A percentile compares a stretch with the other conserved stretches of the same genome.
Conservation (phyloP, 202 grass and related monocot species). For the Brachypodium distachyon region DNA sequence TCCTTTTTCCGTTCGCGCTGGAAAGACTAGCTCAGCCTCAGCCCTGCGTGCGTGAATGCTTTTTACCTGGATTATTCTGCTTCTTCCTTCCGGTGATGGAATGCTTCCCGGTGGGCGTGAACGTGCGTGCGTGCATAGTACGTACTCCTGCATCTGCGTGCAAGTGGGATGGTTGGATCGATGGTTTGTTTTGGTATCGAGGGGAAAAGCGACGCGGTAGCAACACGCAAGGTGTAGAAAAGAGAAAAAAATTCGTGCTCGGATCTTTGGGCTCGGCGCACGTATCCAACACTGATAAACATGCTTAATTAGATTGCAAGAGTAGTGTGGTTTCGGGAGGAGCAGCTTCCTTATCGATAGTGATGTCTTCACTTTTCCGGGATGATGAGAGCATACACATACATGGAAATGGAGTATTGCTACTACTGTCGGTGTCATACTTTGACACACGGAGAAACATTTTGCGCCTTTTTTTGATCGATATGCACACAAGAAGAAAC, state of each 20-base stretch:
- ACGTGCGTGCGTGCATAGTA: background rate
- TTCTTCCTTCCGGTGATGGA: background rate
- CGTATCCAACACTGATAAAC: slow-evolving; percentile 8
- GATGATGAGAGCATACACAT: background rate
- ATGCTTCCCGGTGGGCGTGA: too few species aligned
- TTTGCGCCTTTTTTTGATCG: too few species aligned
- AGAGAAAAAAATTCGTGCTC: too few species aligned
- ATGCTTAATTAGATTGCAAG: background rate
- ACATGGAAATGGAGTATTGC: too few species aligned
- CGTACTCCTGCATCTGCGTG: background rate
- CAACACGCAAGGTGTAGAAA: background rate
- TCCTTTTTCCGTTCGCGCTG: too few species aligned
- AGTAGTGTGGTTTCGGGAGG: background rate
- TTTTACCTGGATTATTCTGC: too few species aligned
- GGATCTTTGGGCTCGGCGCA: background rate
- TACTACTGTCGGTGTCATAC: too few species aligned
- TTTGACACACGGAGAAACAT: too few species aligned
- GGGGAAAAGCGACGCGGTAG: slow-evolving; percentile 10
- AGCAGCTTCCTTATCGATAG: background rate
- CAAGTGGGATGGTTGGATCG: background rate
- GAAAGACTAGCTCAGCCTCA: background rate
- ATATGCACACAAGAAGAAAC: background rate
- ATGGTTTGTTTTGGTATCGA: background rate
- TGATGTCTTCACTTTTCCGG: background rate
- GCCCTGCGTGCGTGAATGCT: background rate